Conservation (phyloP, 2,329 filamentous ascomycete species). For the Purpureocillium takamizusanense region DNA sequence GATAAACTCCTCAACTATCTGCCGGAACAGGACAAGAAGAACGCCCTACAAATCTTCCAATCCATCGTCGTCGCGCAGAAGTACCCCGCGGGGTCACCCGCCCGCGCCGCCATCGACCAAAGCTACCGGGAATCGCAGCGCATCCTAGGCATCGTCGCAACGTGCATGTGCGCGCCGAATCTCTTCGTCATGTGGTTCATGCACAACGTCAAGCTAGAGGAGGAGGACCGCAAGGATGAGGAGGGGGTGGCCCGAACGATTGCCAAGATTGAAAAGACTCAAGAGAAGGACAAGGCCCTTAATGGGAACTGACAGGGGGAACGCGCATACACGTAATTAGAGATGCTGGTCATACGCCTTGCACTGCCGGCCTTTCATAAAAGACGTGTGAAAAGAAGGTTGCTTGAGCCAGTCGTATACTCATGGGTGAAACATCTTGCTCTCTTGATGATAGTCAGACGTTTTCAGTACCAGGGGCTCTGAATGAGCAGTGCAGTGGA, state of each 20-base stretch:
- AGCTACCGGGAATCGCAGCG: slow-evolving; percentile 10
- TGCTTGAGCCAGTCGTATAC: too few species aligned
- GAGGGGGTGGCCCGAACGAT: background rate
- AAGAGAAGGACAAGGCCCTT: background rate
- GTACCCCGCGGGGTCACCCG: slow-evolving; percentile 1
- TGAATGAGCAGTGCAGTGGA: too few species aligned
- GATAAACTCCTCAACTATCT: slow-evolving; percentile 12
- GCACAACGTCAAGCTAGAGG: slow-evolving; percentile 7
- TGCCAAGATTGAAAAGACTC: background rate
- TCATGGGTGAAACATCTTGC: too few species aligned
- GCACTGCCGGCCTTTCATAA: too few species aligned
- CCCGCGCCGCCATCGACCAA: slow-evolving; percentile 9
- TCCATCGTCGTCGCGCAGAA: slow-evolving; percentile 15
- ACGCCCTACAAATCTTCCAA: slow-evolving; percentile 11
- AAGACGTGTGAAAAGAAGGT: too few species aligned
- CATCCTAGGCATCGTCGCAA: slow-evolving; percentile 9
- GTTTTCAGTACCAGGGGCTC: too few species aligned
- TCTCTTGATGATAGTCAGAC: too few species aligned
- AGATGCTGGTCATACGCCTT: too few species aligned
- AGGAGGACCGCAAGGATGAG: slow-evolving; percentile 3
- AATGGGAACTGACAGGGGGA: background rate
- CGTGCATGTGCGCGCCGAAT: slow-evolving; percentile 7
- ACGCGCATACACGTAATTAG: too few species aligned
- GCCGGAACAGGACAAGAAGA: slow-evolving; percentile 7
- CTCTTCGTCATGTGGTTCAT: slow-evolving; percentile 11